Evolutionary conservation across 768 basidiomycete species (phyloP), one percentile per base, ranked within the genome.

Genomic region (Chiua virens): DNA sequence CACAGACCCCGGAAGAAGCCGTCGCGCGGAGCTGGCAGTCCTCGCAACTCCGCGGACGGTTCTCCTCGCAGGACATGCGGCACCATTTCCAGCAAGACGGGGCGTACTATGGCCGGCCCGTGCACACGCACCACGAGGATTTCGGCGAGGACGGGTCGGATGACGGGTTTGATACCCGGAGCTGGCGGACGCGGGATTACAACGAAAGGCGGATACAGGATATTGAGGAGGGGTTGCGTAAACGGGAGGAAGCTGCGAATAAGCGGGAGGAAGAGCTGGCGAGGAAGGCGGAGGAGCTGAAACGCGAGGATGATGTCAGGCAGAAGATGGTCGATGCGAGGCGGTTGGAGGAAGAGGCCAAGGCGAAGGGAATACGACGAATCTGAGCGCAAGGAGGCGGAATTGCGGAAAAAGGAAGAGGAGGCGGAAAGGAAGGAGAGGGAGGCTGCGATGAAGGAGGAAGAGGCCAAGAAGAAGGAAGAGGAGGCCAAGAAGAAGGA

Each of bases 271-370:
- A 68, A 30, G 68, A 70, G 5, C 50, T 70, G 30, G 65, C 59
- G 53, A 67, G 50, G 57, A 71, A 60, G 42, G 74, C 68, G 23
- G 73, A 73, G 17, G 76, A 76, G 23, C 60, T 67, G 2, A 59
- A 49, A 47, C 60, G 62, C 2, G 65, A 70, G 52, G 67, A 67
- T 11, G 64, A 59, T n/a, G 60, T 58, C n/a, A 60, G 56, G 42
- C 58, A 42, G 40, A 65, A 55, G 51, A 47, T 20, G 21, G 27
- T 61, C 27, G 71, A 61, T 30, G 27, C 14, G 18, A 47, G 52
- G 38, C 59, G 47, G 27, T 42, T 56, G 22, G 67, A 65, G 37
- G 70, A 65, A 43, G 68, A 61, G 58, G 63, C 43, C 35, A 67
- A 17, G 57, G 55, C 54, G 44, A n/a, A 56, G 49, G 41, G 56